Percentiles rank a stretch among this genome's conserved stretches.
phyloP scores from a whole-genome alignment of 345 rosid genomes.

The Psidium friedrichsthalianum region DNA sequence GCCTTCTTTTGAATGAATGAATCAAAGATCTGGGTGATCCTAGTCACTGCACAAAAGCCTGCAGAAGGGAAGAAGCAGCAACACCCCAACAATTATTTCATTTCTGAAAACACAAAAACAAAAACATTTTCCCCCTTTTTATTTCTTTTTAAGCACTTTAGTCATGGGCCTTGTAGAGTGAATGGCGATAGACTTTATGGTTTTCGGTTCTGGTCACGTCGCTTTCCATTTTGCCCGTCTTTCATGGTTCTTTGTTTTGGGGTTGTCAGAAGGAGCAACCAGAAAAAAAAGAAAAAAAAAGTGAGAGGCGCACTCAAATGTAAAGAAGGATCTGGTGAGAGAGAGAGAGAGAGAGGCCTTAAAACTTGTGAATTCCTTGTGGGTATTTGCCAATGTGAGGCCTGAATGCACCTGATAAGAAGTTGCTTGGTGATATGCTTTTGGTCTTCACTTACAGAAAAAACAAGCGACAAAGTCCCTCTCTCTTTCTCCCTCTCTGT shows the following conservation, averaged over 20 bases:
- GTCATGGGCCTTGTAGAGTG: background rate
- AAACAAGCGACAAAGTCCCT: background rate
- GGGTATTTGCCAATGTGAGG: slow-evolving; percentile 20
- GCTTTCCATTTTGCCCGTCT: slow-evolving; percentile 6
- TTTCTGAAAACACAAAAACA: background rate
- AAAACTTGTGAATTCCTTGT: background rate
- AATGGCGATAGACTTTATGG: background rate
- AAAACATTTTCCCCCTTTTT: background rate
- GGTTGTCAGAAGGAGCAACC: slow-evolving; percentile 3
- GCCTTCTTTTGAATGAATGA: background rate
- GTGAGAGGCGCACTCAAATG: slow-evolving; percentile 3
- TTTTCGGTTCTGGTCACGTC: slow-evolving; percentile 7
- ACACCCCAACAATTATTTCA: background rate
- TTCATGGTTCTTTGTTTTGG: background rate
- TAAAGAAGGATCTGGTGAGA: background rate
- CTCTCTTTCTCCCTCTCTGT: background rate
- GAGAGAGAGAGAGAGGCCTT: background rate
- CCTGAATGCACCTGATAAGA: background rate
- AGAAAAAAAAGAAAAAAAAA: background rate
- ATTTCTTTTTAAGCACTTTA: background rate
- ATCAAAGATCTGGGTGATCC: background rate
- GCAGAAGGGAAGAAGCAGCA: background rate
- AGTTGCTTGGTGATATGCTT: background rate
- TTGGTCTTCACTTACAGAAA: background rate
- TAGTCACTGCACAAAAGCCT: background rate